Base-by-base conservation (phyloP, 2,329 filamentous ascomycete genomes). In the Periglandula ipomoeae region DNA sequence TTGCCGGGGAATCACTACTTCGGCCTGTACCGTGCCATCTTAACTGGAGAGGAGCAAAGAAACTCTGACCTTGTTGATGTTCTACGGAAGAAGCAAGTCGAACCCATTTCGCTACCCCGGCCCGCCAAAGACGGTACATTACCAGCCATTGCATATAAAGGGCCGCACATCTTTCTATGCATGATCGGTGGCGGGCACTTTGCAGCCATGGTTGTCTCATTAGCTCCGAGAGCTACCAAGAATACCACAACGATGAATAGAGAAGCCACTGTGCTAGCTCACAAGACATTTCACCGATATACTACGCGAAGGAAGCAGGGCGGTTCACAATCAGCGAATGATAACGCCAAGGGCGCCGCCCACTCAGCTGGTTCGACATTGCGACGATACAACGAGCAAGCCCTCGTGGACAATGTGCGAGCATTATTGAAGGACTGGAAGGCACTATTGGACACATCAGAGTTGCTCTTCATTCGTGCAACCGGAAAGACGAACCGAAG, bases 101-200 rank as follows among this genome's bases (percentile, higher is more conserved):
- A 78, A 3, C 82, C 88, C 0, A 79, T 71, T 60, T 65, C 67
- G 38, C 71, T 67, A 49, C 74, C 66, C 27, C 77, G 77, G 52
- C 70, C 76, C 2, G 68, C 74, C 34, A 81, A 79, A 49, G 81
- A 82, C 43, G 79, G 81, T 2, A 70, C 72, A 15, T 65, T 80
- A 5, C 72, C 76, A 2, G 69, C 73, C 2, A 67, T 76, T 9
- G 71, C 72, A 3, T 80, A 84, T 61, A 79, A 82, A 22, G 83
- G 84, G 7, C 88, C 89, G 2, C 90, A 97, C 62, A 82, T 95
- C 44, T 97, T 98, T 62, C 78, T 98, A 43, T 97, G 90, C 67
- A 98, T 98, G 93, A 95, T 98, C 45, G 93, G 93, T 22, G 93
- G 93, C 51, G 93, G 93, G 0, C 93, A 98, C 64, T 98, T 98